Evolutionary conservation across 306 rosid genomes (phyloP).

Genomic region (Morella rubra): DNA sequence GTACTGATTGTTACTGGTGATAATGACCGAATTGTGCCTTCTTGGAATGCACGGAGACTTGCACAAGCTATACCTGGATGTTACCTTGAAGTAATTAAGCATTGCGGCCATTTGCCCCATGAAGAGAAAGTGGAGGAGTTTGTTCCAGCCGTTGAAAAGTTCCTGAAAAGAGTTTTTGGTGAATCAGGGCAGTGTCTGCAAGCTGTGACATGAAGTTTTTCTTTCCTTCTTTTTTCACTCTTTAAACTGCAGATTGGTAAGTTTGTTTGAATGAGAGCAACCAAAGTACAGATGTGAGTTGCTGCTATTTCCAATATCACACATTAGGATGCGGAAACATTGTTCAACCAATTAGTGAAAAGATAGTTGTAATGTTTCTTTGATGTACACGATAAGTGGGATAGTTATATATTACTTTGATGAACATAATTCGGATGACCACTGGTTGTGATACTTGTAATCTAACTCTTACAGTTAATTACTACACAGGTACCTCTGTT

Average conservation of each 20-base stretch:
- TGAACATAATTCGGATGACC: too few species aligned
- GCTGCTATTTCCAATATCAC: background rate
- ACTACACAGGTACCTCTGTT: too few species aligned
- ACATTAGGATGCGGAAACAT: background rate
- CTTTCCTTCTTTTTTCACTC: slow-evolving; percentile 10
- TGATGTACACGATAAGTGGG: background rate
- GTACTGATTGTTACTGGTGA: slow-evolving; percentile 90
- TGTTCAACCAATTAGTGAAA: background rate
- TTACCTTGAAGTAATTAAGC: slow-evolving; percentile 61
- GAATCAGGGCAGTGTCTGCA: slow-evolving; percentile 39
- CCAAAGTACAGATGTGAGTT: too few species aligned
- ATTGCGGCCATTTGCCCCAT: slow-evolving; percentile 88
- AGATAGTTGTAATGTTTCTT: background rate
- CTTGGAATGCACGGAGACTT: slow-evolving; percentile 90
- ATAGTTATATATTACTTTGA: too few species aligned
- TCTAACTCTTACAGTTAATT: too few species aligned
- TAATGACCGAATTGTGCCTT: slow-evolving; percentile 69
- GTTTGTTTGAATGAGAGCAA: background rate
- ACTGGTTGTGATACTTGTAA: too few species aligned
- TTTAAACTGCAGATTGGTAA: background rate
- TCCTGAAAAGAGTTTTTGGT: slow-evolving; percentile 47
- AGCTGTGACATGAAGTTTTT: slow-evolving; percentile 28
- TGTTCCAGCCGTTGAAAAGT: slow-evolving; percentile 64
- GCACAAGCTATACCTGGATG: slow-evolving; percentile 79
- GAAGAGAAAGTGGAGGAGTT: slow-evolving; percentile 89